Evolutionary conservation across 2,329 filamentous ascomycete species (phyloP).

Genomic region (Fusarium cyanostomum): DNA sequence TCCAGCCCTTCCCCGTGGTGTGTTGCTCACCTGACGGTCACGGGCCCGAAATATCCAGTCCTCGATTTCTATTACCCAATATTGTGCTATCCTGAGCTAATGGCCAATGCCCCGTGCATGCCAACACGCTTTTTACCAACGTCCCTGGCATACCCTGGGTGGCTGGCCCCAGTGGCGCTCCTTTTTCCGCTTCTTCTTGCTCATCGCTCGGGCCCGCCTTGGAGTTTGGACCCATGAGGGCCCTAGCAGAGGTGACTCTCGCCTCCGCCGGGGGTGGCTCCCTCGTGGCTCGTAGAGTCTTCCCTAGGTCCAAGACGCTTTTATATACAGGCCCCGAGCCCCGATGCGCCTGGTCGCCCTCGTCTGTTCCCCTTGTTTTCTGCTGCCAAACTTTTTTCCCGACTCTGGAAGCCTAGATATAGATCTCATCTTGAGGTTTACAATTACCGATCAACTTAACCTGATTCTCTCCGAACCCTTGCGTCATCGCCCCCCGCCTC

Average conservation of each 20-base stretch:
- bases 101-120: constrained; percentile 39
- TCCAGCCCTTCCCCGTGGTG: constrained; percentile 37
- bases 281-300: constrained; percentile 31
- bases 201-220: constrained; percentile 36
- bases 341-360: constrained; percentile 19
- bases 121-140: constrained; percentile 34
- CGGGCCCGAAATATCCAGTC: constrained; percentile 47
- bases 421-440: constrained; percentile 19
- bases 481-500: constrained; percentile 30
- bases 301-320: constrained; percentile 14
- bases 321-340: constrained; percentile 36
- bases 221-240: constrained; percentile 36
- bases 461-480: constrained; percentile 20
- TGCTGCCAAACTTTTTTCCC: constrained; percentile 21
- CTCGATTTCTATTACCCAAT: constrained; percentile 62
- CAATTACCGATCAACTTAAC: constrained; percentile 3
- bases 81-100: constrained; percentile 47
- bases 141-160: constrained; percentile 26
- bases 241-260: constrained; percentile 5
- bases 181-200: constrained; percentile 23
- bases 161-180: constrained; percentile 31
- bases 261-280: constrained; percentile 18
- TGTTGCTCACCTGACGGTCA: constrained; percentile 44
- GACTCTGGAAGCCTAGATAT: constrained; percentile 9
- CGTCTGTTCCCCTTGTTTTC: constrained; percentile 22